Evolutionary conservation across 805 yeast genomes (phyloP).

Genomic region (Candida lessepsii): DNA sequence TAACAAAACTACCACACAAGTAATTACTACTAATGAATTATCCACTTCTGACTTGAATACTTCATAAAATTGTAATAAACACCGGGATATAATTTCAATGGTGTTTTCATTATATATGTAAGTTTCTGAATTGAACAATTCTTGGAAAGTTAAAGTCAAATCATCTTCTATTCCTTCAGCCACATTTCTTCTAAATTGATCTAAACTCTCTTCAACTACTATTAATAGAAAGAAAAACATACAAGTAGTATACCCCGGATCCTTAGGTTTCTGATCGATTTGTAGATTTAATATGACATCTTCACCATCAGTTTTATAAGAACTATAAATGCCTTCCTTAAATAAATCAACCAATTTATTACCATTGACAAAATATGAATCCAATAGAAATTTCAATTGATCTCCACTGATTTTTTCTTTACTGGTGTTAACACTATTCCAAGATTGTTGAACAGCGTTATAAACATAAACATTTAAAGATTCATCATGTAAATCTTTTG

Average conservation of each 20-base stretch:
- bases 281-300: neutral
- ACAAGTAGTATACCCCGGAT: neutral
- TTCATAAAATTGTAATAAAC: neutral
- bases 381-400: constrained; percentile 27
- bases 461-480: neutral
- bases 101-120: neutral
- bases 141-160: constrained; percentile 15
- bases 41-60: neutral
- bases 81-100: neutral
- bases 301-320: neutral
- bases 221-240: constrained; percentile 25
- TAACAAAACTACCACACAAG: neutral
- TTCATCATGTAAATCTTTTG: too few relatives aligned
- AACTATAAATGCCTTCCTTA: neutral
- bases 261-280: neutral
- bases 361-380: constrained; percentile 18
- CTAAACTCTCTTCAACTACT: constrained; percentile 32
- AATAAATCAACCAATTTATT: neutral
- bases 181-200: constrained; percentile 16
- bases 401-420: neutral
- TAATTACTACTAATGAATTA: neutral
- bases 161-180: constrained; percentile 11
- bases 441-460: neutral
- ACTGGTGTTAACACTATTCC: too few relatives aligned
- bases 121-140: constrained; percentile 26